These are phyloP conservation scores for Cetradonia linearis DNA, from an alignment of 495 filamentous ascomycete species.

Conservation along the genomic window DNA sequence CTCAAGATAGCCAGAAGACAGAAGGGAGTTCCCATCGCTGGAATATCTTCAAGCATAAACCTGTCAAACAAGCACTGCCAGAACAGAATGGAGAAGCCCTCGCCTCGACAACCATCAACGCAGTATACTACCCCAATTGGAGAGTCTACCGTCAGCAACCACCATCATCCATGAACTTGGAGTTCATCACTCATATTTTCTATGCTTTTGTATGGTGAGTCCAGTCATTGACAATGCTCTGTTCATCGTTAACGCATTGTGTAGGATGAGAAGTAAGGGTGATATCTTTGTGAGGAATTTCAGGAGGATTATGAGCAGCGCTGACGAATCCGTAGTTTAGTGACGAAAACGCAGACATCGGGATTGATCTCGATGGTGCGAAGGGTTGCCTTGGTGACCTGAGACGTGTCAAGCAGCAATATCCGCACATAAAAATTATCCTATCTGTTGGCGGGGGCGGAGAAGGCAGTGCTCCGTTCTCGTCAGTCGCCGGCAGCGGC, in stretches of 20 bases:
- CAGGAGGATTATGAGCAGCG: background rate
- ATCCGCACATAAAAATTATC: slow-evolving; percentile 67
- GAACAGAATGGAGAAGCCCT: background rate
- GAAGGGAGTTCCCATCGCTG: background rate
- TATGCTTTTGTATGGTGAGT: slow-evolving; percentile 74
- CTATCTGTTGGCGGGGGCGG: slow-evolving; percentile 82
- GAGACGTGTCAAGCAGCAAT: slow-evolving; percentile 59
- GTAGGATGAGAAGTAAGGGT: slow-evolving; percentile 7
- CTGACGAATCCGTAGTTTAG: slow-evolving; percentile 49
- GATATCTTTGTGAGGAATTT: slow-evolving; percentile 11
- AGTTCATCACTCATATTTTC: slow-evolving; percentile 65
- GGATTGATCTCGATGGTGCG: slow-evolving; percentile 68
- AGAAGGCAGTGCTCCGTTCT: slow-evolving; percentile 67
- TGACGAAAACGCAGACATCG: slow-evolving; percentile 75
- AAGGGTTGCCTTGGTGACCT: slow-evolving; percentile 71
- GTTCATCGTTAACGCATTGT: slow-evolving; percentile 14
- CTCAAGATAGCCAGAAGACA: background rate
- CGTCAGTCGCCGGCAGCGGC: slow-evolving; percentile 55
- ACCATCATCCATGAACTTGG: slow-evolving; percentile 64
- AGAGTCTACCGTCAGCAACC: slow-evolving; percentile 67
- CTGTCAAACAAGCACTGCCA: background rate
- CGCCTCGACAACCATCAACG: slow-evolving; percentile 15
- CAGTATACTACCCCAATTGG: slow-evolving; percentile 60
- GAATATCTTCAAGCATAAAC: slow-evolving; percentile 13
- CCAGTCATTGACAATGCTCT: slow-evolving; percentile 18